Base-by-base conservation (phyloP, 225 moss, liverwort and hornwort genomes). In the Bryum argenteum region DNA sequence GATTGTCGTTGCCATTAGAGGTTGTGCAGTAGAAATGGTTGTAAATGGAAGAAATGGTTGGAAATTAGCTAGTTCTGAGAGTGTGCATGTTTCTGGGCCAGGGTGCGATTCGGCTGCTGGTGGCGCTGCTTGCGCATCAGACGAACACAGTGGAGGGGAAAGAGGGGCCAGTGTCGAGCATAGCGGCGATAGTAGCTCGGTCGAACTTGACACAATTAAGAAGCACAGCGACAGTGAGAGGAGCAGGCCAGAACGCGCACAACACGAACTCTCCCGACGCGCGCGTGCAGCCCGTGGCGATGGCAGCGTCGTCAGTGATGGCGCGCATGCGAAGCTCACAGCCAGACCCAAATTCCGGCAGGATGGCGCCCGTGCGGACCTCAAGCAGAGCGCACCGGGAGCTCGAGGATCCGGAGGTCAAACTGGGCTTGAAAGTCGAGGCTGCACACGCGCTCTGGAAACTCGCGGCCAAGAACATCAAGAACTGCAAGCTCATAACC, bases 401-500 rank as follows among this genome's bases (percentile, higher is more conserved):
- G 56, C 40, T 78, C 41, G 96, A 96, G 62, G 96, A 96, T 20
- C 96, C 96, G 8, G 89, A 84, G 67, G 88, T 87, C 11, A 93
- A 91, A 73, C 74, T 83, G 21, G 85, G 37, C 39, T 70, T 96
- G 50, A 93, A 96, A 73, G 87, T 92, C 12, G 85, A 91, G 70
- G 91, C 90, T 4, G 93, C 91, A 23, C 85, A 82, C 69, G 96
- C 96, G 17, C 72, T 96, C 42, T 96, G 96, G 96, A 90, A 89
- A 69, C 85, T 96, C 19, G 96, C 96, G 18, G 70, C 76, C 8
- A 78, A 79, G 12, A 93, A 96, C 14, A 76, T 93, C 6, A 91
- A 89, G 72, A 96, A 93, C 41, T 88, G 96, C 54, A 96, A 91
- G 89, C 87, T 93, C 20, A 96, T 96, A 10, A 96, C 96, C 5